Percentiles rank a stretch among this genome's conserved stretches.
Evolutionary conservation across 2,329 filamentous ascomycete genomes (phyloP).

Genomic region (Botryotinia narcissicola): DNA sequence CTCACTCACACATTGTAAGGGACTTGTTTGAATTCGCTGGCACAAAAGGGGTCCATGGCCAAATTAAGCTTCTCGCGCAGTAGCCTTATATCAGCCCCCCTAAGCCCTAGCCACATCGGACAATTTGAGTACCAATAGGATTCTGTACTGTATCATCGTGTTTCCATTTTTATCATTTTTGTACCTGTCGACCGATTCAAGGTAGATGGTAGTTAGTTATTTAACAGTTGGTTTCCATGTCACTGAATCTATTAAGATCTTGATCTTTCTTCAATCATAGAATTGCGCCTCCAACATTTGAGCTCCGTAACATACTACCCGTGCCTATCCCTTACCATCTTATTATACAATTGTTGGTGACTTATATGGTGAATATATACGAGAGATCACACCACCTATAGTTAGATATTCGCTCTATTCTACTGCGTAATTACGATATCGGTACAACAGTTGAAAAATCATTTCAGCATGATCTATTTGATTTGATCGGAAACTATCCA

Average conservation of each 20-base stretch:
- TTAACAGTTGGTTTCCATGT: neutral
- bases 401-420: neutral
- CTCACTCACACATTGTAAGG: neutral
- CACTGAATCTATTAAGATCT: neutral
- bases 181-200: neutral
- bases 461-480: neutral
- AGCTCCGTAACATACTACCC: neutral
- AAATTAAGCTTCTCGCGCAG: slow-evolving; percentile 14
- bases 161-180: neutral
- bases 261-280: neutral
- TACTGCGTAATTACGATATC: neutral
- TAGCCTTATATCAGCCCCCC: slow-evolving; percentile 12
- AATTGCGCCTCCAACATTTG: neutral
- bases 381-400: neutral
- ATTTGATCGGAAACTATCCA: neutral
- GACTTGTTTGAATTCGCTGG: neutral
- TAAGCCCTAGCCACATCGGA: slow-evolving; percentile 5
- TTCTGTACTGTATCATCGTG: neutral
- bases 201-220: neutral
- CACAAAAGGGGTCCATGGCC: neutral
- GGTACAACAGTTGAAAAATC: neutral
- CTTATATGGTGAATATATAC: neutral
- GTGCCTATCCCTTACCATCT: neutral
- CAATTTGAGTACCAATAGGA: neutral
- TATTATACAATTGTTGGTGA: neutral